Evolutionary conservation across 1,139 yeast genomes (phyloP).

Genomic region (Hyphopichia khmerensis): DNA sequence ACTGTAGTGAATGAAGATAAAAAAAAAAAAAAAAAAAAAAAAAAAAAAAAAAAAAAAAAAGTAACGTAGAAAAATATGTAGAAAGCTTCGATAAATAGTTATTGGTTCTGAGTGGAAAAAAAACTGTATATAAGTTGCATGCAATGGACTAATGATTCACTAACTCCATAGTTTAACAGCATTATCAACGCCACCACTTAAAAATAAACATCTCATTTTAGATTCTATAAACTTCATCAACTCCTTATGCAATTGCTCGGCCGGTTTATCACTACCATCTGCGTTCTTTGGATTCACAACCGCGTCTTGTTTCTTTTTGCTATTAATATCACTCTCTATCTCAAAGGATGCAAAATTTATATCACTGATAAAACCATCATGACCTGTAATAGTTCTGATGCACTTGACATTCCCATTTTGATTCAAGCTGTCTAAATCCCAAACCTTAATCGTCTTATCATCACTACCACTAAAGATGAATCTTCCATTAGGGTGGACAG

Average conservation of each 20-base stretch:
- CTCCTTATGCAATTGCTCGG: slow-evolving; percentile 14
- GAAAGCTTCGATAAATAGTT: too few species aligned
- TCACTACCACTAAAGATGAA: slow-evolving; percentile 74
- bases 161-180: slow-evolving; percentile 53
- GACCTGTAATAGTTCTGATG: slow-evolving; percentile 57
- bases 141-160: too few species aligned
- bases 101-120: too few species aligned
- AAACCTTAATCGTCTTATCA: slow-evolving; percentile 71
- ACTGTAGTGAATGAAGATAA: background rate
- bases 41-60: background rate
- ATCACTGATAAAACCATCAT: slow-evolving; percentile 71
- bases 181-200: slow-evolving; percentile 62
- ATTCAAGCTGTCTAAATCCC: slow-evolving; percentile 67
- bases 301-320: slow-evolving; percentile 11
- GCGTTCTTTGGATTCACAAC: slow-evolving; percentile 12
- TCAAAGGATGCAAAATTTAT: slow-evolving; percentile 58
- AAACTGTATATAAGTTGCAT: too few species aligned
- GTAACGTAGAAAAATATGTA: background rate
- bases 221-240: slow-evolving; percentile 29
- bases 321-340: slow-evolving; percentile 9
- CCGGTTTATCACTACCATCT: slow-evolving; percentile 10
- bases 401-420: slow-evolving; percentile 41
- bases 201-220: slow-evolving; percentile 55
- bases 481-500: slow-evolving; percentile 74
- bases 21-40: background rate